phyloP scores from a whole-genome alignment of 768 basidiomycete genomes.

The Hygrophorus russula region DNA sequence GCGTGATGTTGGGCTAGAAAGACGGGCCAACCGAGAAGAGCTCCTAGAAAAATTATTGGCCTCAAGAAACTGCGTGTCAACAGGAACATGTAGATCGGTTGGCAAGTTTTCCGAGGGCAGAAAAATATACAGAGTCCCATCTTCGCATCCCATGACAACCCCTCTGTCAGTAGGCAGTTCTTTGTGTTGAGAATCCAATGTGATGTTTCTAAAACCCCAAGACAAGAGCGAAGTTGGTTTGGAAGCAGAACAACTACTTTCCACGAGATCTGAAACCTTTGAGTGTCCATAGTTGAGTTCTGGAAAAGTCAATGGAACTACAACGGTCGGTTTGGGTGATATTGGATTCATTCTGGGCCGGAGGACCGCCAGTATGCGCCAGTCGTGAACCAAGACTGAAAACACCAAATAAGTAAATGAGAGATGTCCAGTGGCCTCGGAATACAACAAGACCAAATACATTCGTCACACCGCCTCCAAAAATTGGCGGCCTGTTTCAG shows the following conservation, averaged over 20 bases:
- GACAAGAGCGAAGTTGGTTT: conserved; percentile 20
- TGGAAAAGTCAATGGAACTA: conserved; percentile 26
- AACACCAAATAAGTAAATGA: too few species aligned
- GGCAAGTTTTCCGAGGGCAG: conserved; percentile 7
- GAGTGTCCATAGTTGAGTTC: conserved; percentile 7
- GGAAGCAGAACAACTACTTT: conserved; percentile 21
- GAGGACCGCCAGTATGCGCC: conserved; percentile 1
- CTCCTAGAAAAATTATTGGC: conserved; percentile 5
- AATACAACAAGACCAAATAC: too few species aligned
- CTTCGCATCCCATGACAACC: conserved; percentile 28
- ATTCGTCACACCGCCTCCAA: too few species aligned
- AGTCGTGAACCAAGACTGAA: too few species aligned
- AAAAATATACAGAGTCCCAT: conserved; percentile 34
- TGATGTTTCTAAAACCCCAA: conserved; percentile 13
- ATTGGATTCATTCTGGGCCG: conserved; percentile 7
- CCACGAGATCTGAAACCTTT: conserved; percentile 12
- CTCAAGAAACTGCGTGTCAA: conserved; percentile 10
- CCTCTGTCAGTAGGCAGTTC: conserved; percentile 11
- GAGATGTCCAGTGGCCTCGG: too few species aligned
- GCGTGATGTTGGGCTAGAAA: conserved; percentile 20
- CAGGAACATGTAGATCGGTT: conserved; percentile 7
- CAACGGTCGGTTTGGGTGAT: conserved; percentile 8
- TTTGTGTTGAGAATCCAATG: background rate
- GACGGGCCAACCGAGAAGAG: conserved; percentile 12
- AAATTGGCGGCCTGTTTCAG: too few species aligned